Evolutionary conservation across 169 alveolate genomes (phyloP).

Genomic region (Miamiensis avidus): DNA sequence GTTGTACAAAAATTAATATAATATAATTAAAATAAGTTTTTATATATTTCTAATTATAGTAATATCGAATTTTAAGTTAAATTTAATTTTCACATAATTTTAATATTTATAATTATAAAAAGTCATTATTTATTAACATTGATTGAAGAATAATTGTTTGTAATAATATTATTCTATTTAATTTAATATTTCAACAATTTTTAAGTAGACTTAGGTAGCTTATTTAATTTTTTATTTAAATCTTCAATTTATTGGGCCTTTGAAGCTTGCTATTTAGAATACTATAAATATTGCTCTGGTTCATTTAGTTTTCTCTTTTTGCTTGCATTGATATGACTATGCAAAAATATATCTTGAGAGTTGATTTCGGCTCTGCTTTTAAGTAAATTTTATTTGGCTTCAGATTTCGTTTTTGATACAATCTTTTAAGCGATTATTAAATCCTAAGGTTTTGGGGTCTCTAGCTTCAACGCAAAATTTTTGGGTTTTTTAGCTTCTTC

Average conservation of each 20-base stretch:
- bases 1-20: no score
- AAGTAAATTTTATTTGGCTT: background rate
- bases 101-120: no score
- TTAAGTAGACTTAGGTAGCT: slow-evolving; percentile 13
- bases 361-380: background rate
- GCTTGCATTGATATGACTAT: background rate
- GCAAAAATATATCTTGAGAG: background rate
- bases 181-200: background rate
- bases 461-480: slow-evolving; percentile 33
- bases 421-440: background rate
- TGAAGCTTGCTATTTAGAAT: background rate
- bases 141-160: no score
- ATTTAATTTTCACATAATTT: no score
- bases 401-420: background rate
- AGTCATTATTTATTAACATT: no score
- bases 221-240: slow-evolving; percentile 12
- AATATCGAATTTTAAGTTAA: no score
- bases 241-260: slow-evolving; percentile 2
- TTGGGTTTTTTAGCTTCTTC: slow-evolving; percentile 15
- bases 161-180: background rate
- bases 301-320: background rate
- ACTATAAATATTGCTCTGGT: background rate
- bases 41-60: no score
- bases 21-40: no score
- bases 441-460: slow-evolving; percentile 1